Conservation (phyloP, 768 basidiomycete species). For the Tricholoma terreum region DNA sequence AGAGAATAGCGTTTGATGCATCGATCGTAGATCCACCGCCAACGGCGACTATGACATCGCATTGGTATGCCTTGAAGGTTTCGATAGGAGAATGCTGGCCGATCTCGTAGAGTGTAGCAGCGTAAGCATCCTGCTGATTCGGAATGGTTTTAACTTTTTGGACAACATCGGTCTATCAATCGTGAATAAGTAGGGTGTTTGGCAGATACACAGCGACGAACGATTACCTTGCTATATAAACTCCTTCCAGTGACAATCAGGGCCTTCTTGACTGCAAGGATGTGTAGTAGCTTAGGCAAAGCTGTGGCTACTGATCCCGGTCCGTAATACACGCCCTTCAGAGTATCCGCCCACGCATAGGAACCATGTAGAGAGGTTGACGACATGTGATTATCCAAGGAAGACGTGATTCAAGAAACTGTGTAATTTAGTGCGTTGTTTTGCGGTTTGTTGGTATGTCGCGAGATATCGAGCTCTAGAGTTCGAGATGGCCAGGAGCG, state of each 20-base stretch:
- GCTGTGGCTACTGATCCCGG: constrained; percentile 62
- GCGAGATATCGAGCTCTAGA: background rate
- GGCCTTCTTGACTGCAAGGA: constrained; percentile 57
- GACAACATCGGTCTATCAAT: constrained; percentile 56
- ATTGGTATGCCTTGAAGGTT: constrained; percentile 50
- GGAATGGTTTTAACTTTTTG: constrained; percentile 54
- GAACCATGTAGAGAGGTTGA: constrained; percentile 41
- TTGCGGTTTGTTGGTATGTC: background rate
- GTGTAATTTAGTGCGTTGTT: constrained; percentile 4
- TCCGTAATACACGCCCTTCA: constrained; percentile 70
- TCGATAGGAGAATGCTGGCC: constrained; percentile 69
- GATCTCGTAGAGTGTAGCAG: constrained; percentile 68
- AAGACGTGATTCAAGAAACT: background rate
- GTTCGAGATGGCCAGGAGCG: no score
- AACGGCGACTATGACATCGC: constrained; percentile 68
- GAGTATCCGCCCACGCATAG: constrained; percentile 65
- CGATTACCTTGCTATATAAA: constrained; percentile 56
- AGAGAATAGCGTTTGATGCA: constrained; percentile 70
- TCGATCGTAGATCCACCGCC: constrained; percentile 84
- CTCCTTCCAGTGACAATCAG: constrained; percentile 72
- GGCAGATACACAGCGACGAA: background rate
- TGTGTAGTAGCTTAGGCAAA: constrained; percentile 57
- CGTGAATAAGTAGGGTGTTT: background rate
- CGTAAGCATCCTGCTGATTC: constrained; percentile 55
- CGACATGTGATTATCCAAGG: background rate